Percentiles rank a stretch among this genome's conserved stretches.
These are phyloP conservation scores for Cryomyces minteri DNA, from an alignment of 495 filamentous ascomycete genomes.

Conservation along the genomic window DNA sequence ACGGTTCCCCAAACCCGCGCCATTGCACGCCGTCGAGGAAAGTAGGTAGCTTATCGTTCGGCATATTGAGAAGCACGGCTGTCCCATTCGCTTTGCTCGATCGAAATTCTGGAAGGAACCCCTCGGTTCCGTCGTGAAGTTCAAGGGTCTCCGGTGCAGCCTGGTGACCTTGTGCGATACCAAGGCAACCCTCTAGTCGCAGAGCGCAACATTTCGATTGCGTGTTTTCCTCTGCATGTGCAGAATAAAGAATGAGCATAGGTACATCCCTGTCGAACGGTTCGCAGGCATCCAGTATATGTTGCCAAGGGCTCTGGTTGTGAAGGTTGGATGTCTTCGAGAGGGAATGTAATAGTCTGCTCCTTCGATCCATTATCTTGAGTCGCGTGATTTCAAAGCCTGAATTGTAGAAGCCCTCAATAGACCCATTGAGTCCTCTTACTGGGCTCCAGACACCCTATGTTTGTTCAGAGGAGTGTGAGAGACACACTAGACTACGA, in stretches of 20 bases:
- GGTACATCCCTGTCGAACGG: slow-evolving; percentile 44
- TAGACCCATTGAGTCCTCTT: slow-evolving; percentile 38
- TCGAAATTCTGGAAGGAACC: slow-evolving; percentile 45
- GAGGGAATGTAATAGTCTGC: slow-evolving; percentile 36
- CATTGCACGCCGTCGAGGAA: slow-evolving; percentile 41
- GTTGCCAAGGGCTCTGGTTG: slow-evolving; percentile 35
- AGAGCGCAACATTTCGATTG: slow-evolving; percentile 38
- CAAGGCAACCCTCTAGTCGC: slow-evolving; percentile 42
- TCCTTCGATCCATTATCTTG: slow-evolving; percentile 41
- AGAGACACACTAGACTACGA: too few species aligned
- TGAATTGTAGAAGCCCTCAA: slow-evolving; percentile 48
- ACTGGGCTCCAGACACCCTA: slow-evolving; percentile 37
- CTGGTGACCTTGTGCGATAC: slow-evolving; percentile 39
- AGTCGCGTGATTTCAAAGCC: slow-evolving; percentile 49
- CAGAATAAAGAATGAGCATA: slow-evolving; percentile 45
- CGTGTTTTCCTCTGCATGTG: slow-evolving; percentile 36
- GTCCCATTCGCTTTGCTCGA: slow-evolving; percentile 41
- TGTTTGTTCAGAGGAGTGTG: too few species aligned
- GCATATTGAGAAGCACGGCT: slow-evolving; percentile 36
- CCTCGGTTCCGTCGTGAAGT: slow-evolving; percentile 38
- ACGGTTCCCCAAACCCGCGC: slow-evolving; percentile 45
- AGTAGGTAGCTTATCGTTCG: slow-evolving; percentile 37
- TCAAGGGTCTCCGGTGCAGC: slow-evolving; percentile 36
- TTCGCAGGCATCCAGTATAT: slow-evolving; percentile 35
- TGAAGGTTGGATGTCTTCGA: too few species aligned